Evolutionary conservation across 148 eudicot genomes (phyloP), one percentile per base, ranked within the genome.

Genomic region (Vaccinium darrowii): DNA sequence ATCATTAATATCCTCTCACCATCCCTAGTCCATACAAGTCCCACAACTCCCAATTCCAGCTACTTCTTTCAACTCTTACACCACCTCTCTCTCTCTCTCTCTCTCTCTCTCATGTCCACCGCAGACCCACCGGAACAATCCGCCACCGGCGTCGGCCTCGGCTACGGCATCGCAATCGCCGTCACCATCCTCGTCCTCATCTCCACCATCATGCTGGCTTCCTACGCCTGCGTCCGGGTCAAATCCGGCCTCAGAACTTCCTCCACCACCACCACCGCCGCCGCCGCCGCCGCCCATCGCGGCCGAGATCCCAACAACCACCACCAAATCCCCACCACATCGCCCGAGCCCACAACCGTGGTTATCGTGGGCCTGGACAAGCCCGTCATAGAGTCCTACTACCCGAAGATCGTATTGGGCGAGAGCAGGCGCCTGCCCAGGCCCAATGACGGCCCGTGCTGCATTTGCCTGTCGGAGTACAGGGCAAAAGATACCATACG

Each of bases 141-240:
- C 43, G 18, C 74, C 74, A 3, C 8, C 74, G 74, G 74, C 4
- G 74, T 69, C 39, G 74, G 74, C 8, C 74, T 69, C 43, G 74
- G 74, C 74, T 69, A 69, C 43, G 74, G 74, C 74, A 69, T 69
- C 39, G 74, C 74, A 18, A 69, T 69, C 74, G 43, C 74, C 19
- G 74, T 69, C 43, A 69, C 43, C 74, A 69, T 69, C 74, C 74
- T 69, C 74, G 74, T 69, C 74, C 36, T 69, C 19, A 69, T 69
- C 43, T 69, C 74, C 74, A 69, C 74, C 39, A 69, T 69, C 74
- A 69, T 69, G 74, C 74, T 69, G 43, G 74, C 39, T 33, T 69
- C 74, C 36, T 69, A 69, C 74, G 74, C 74, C 18, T 69, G 74
- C 43, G 39, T 69, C 74, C 14, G 74, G 2, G 74, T 69, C 74